Conservation (phyloP, 169 alveolate genomes). For the Eimeria acervulina region DNA sequence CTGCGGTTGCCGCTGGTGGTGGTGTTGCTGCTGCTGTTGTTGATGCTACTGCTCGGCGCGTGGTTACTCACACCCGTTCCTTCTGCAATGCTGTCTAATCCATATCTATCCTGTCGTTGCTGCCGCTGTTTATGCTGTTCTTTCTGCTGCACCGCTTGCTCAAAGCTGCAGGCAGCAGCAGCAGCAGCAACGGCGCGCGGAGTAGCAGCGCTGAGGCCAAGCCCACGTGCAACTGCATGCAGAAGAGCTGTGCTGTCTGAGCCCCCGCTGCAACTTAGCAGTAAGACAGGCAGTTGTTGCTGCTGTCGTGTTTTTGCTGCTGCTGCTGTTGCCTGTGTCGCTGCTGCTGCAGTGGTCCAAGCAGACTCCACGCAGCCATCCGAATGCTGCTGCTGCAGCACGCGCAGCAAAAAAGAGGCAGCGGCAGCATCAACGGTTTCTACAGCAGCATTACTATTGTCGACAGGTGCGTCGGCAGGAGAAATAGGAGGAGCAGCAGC, state of each 20-base stretch:
- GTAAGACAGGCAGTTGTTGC: constrained; percentile 66
- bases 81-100: background rate
- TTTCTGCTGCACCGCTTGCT: background rate
- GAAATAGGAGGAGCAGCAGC: background rate
- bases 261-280: constrained; percentile 80
- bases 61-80: background rate
- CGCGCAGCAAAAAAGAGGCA: background rate
- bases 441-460: background rate
- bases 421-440: constrained; percentile 60
- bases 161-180: background rate
- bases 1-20: constrained; percentile 60
- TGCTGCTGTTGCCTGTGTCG: background rate
- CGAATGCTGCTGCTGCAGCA: constrained; percentile 43
- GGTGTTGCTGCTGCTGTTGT: constrained; percentile 20
- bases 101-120: background rate
- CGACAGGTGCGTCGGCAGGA: constrained; percentile 18
- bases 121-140: background rate
- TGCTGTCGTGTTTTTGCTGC: background rate
- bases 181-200: constrained; percentile 54
- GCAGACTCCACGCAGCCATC: background rate
- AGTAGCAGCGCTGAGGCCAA: constrained; percentile 37
- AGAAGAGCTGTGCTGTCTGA: constrained; percentile 73
- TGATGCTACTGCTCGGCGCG: background rate
- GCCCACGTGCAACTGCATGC: constrained; percentile 73
- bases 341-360: background rate